Base-by-base conservation (phyloP, 192 early-diverging fungal species). In the Gorgonomyces haynaldii region DNA sequence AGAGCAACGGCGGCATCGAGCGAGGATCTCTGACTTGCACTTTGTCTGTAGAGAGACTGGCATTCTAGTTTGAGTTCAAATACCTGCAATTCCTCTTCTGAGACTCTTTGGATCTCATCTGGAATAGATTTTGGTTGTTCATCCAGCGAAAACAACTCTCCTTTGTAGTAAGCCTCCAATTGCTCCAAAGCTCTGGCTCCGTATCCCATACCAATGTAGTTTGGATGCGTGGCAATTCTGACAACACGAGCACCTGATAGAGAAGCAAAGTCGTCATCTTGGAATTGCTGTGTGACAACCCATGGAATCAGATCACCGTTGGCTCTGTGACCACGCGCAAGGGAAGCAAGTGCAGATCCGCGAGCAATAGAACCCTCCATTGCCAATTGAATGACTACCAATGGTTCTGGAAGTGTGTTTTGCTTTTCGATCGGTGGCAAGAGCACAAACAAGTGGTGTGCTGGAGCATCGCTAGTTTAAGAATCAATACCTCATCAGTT, bases 151-250 rank as follows among this genome's bases (percentile, higher is more conserved):
- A 74, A 60, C 52, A 87, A 76, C 60, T 83, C 63, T 23, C 87
- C 91, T 81, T 69, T 52, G 68, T 91, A 96, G 61, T 90, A 98
- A 32, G 78, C 62, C 25, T 81, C 76, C n/a, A 98, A 68, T 44
- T 82, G 71, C 42, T 88, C 85, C 27, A 96, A 57, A 9, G 90
- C 86, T n/a, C 89, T 74, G 25, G 71, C 63, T 0, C 96, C 96
- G 63, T 98, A 98, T 4, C 96, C 96, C 96, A 96, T 98, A 35
- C 87, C 80, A 27, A 85, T 70, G 56, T 96, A 96, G 51, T 96
- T 91, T 4, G 91, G 91, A 64, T 95, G 90, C 1, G 96, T 98
- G 35, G 96, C 96, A 53, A 98, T 92, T 25, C 96, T 82, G 19
- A 98, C 96, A 9, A 98, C 78, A 36, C 96, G 84, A 22, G 91